Evolutionary conservation across 805 yeast genomes (phyloP), one percentile per base, ranked within the genome.

Genomic region (Ogataea nonfermentans): DNA sequence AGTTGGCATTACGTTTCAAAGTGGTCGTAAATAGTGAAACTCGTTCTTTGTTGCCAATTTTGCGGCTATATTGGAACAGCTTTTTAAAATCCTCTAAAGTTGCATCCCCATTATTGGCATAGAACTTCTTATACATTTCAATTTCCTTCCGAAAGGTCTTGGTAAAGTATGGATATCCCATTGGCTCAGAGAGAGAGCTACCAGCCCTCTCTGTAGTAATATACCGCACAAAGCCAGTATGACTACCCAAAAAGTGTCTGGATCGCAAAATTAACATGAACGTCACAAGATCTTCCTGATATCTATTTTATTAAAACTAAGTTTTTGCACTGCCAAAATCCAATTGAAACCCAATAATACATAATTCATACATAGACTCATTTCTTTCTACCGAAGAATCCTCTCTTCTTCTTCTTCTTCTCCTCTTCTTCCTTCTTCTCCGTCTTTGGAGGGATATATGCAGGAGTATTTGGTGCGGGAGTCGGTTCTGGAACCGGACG

Each of bases 341-440:
- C 22, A 19, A 19, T 19, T 19, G 12, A 35, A 31, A 14, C 26
- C 24, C 26, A 31, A 14, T 14, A 26, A 25, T 31, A 39, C 49
- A 16, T 49, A 53, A 44, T 44, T 46, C 20, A 52, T 24, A 24
- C 22, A 19, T n/a, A 25, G 32, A 23, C 35, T 49, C 43, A 47
- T 67, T 78, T 78, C 73, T 78, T 79, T 57, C 82, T 76, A 37
- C 95, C 85, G 57, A 90, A 88, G 32, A 87, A 66, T 4, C 91
- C 87, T 53, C 77, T 74, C 74, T 82, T 85, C 61, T 72, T 68
- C 62, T 67, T 55, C 44, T 59, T 62, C 56, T 71, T 67, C 54
- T 65, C 52, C 29, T 55, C 57, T 10, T 36, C 35, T 49, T 46
- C 46, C 43, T 68, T 45, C 16, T 40, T 32, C 49, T 45, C 46